Evolutionary conservation across 2,329 filamentous ascomycete genomes (phyloP), one percentile per base, ranked within the genome.

Genomic region (Phialophora verrucosa): DNA sequence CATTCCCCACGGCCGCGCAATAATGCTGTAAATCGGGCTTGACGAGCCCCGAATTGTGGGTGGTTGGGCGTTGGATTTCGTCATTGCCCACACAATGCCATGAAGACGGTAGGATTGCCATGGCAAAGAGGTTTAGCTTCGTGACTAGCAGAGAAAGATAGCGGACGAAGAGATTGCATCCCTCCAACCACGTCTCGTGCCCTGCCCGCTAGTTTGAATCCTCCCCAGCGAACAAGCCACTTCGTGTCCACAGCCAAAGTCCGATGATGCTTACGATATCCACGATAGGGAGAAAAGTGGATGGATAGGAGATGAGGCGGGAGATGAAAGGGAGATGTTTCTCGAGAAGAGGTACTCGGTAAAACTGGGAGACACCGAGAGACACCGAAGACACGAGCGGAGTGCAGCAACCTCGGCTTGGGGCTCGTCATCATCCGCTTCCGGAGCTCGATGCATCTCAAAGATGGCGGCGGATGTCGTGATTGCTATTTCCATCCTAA

Each of bases 1-100:
- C 32, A 12, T 59, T 53, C 23, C 29, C 59, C 59, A 61, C 49
- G 47, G 58, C 29, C 53, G 29, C 53, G 53, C 53, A 55, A 55
- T 49, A 31, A 31, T 27, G 42, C 57, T 59, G 57, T 27, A 31
- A 31, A 27, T 10, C 56, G 32, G 56, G 47, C 38, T 14, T 47
- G 5, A 29, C 4, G 58, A 29, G 32, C 44, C n/a, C 23, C 29
- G 12, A 49, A 53, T 61, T 53, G 35, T 49, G 49, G 49, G 59
- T 29, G 27, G 32, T 29, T 62, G 59, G 38, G 49, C 50, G 44
- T 32, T n/a, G 29, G 29, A 55, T 55, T 38, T 51, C 20, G 59
- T 62, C 42, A 44, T 44, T 7, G 38, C 17, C 1, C 38, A n/a
- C 38, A 44, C 14, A 44, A 44, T 44, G 38, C 38, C 38, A 44